Conservation (phyloP, 257 asterid genomes). For the Jacaranda copaia region DNA sequence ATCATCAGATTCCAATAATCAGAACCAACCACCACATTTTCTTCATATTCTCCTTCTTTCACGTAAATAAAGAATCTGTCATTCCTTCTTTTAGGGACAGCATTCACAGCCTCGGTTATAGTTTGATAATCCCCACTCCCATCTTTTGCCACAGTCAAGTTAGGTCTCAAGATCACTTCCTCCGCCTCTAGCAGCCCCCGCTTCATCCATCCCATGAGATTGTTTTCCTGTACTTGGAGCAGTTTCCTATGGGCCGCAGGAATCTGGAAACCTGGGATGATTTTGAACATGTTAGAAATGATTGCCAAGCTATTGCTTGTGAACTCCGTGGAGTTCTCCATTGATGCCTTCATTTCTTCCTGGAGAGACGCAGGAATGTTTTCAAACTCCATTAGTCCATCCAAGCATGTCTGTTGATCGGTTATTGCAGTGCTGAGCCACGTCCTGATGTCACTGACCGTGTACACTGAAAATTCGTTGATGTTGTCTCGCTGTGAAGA, state of each 20-base stretch:
- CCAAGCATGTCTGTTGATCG: slow-evolving; percentile 42
- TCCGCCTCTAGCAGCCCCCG: slow-evolving; percentile 10
- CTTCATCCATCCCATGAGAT: not conserved
- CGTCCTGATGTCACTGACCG: slow-evolving; percentile 34
- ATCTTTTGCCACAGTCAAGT: slow-evolving; percentile 42
- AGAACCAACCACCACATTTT: slow-evolving; percentile 38
- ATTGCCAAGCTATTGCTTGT: slow-evolving; percentile 50
- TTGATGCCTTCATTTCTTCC: slow-evolving; percentile 5
- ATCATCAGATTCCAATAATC: slow-evolving; percentile 46
- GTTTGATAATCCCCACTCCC: slow-evolving; percentile 43
- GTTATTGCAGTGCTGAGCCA: slow-evolving; percentile 51
- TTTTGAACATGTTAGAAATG: slow-evolving; percentile 32
- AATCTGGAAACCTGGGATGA: not conserved
- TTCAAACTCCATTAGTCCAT: slow-evolving; percentile 33
- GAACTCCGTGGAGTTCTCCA: slow-evolving; percentile 33
- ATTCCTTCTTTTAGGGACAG: slow-evolving; percentile 38
- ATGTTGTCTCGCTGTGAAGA: not conserved
- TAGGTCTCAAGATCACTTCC: slow-evolving; percentile 21
- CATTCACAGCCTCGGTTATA: slow-evolving; percentile 37
- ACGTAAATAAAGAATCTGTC: slow-evolving; percentile 38
- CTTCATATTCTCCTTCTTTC: slow-evolving; percentile 41
- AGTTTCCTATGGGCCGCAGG: slow-evolving; percentile 17
- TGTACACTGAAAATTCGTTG: not conserved
- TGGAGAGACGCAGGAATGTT: slow-evolving; percentile 10
- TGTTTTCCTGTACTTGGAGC: not conserved